Evolutionary conservation across 2,329 filamentous ascomycete species (phyloP).

Genomic region (Trichoderma sp.): DNA sequence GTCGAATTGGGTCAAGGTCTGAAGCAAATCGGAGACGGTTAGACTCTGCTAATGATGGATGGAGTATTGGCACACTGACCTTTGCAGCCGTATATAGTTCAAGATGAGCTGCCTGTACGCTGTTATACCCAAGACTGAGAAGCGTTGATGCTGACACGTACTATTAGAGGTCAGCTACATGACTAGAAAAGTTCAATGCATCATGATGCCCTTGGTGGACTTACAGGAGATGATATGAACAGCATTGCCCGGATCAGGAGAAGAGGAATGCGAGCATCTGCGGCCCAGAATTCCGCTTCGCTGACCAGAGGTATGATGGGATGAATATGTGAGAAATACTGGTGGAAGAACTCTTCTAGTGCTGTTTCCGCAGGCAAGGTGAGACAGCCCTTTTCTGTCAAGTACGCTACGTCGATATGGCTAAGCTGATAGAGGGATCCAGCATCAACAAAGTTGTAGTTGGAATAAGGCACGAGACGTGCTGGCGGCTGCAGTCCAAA

Average conservation of each 20-base stretch:
- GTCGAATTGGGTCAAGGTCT: constrained; percentile 19
- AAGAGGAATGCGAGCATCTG: constrained; percentile 15
- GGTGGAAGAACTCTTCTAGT: constrained; percentile 15
- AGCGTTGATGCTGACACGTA: constrained; percentile 8
- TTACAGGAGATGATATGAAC: constrained; percentile 18
- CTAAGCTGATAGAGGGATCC: constrained; percentile 8
- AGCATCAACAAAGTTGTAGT: constrained; percentile 21
- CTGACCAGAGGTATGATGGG: constrained; percentile 15
- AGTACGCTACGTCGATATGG: constrained; percentile 12
- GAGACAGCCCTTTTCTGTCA: constrained; percentile 17
- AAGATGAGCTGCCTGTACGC: constrained; percentile 15
- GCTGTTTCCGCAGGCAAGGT: not conserved
- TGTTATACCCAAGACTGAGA: constrained; percentile 10
- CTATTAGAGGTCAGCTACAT: not conserved
- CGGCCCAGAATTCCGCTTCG: constrained; percentile 19
- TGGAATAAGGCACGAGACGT: not conserved
- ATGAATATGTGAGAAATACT: constrained; percentile 19
- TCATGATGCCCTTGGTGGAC: not conserved
- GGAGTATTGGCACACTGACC: not conserved
- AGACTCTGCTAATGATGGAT: not conserved
- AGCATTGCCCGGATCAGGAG: constrained; percentile 12
- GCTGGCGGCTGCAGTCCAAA: not conserved
- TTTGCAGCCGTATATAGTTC: constrained; percentile 13
- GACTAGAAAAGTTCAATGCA: not conserved
- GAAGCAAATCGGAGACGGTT: not conserved